Base-by-base conservation (phyloP, 1,284 basidiomycete genomes). In the Ustilago curta region DNA sequence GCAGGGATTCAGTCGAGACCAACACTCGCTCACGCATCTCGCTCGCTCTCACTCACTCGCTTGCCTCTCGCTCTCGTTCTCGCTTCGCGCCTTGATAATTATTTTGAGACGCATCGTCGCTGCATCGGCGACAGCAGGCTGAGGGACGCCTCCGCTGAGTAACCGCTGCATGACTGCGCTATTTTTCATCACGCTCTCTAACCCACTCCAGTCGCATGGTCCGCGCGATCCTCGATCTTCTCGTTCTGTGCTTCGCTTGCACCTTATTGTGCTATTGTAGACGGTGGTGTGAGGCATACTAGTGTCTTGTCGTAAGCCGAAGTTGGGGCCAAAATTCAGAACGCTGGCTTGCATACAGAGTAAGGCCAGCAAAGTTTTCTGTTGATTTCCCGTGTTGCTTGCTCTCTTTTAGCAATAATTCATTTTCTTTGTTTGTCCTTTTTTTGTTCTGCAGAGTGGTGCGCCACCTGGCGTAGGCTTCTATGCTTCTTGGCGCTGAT, bases 11-110 rank as follows among this genome's bases (percentile, higher is more conserved):
- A 35, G 48, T 58, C 50, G 56, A 65, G 56, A 65, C 40, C 63
- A 65, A 59, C 56, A 59, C 62, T 53, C 61, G 44, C 50, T 3
- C 56, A 47, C 44, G 37, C 50, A 37, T 52, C 16, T 21, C 50
- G 42, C 29, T 49, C 57, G 50, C 51, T n/a, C 51, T 44, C 42
- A 54, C 61, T 18, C 45, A 21, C 27, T 47, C 51, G 37, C 49
- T 4, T n/a, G n/a, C n/a, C 49, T 14, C 27, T 35, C n/a, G 19
- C 45, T 18, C 43, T 25, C 29, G 23, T 45, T 45, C 29, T 14
- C 25, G 19, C 44, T 25, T 25, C 16, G 44, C 16, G 29, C 37
- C 31, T 50, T 50, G 37, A 16, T 2, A 25, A 27, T 25, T 16
- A 31, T 32, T 48, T 31, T 18, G 31, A 18, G 27, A n/a, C 31